Evolutionary conservation across 2,329 filamentous ascomycete genomes (phyloP).

Genomic region (Phaeosphaeria sp.): DNA sequence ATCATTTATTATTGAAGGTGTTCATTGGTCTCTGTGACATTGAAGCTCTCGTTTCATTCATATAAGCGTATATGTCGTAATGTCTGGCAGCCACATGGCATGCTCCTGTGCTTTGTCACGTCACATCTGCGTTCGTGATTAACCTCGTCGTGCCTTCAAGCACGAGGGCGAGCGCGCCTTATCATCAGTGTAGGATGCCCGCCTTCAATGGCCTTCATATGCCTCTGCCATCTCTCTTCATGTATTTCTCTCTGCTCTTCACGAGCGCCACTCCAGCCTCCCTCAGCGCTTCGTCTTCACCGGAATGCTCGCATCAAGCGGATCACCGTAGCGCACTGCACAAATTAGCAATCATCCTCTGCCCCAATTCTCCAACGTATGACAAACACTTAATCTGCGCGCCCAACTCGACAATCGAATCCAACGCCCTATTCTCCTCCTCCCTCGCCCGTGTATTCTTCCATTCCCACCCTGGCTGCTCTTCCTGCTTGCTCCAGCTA

Average conservation of each 20-base stretch:
- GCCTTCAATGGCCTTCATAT: background rate
- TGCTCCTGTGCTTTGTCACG: background rate
- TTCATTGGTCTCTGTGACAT: background rate
- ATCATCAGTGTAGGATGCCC: background rate
- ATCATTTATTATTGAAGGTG: background rate
- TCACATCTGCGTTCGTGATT: background rate
- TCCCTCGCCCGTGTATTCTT: constrained; percentile 46
- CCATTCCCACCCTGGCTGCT: constrained; percentile 49
- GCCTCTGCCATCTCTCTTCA: background rate
- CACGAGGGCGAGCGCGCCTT: background rate
- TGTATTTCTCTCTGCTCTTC: background rate
- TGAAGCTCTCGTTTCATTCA: background rate
- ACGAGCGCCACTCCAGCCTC: background rate
- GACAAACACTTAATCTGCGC: constrained; percentile 43
- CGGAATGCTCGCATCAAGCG: constrained; percentile 38
- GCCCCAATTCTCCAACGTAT: background rate
- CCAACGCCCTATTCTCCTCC: constrained; percentile 44
- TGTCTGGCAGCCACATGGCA: background rate
- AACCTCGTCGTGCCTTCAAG: background rate
- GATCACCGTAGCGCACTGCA: constrained; percentile 45
- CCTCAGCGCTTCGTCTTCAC: constrained; percentile 37
- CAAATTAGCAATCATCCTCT: background rate
- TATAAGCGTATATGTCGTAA: background rate
- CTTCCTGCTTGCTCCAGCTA: constrained; percentile 44
- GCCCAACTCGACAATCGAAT: constrained; percentile 43